Evolutionary conservation across 352 stramenopile genomes (phyloP), one percentile per base, ranked within the genome.

Genomic region (Globisporangium cederbergense): DNA sequence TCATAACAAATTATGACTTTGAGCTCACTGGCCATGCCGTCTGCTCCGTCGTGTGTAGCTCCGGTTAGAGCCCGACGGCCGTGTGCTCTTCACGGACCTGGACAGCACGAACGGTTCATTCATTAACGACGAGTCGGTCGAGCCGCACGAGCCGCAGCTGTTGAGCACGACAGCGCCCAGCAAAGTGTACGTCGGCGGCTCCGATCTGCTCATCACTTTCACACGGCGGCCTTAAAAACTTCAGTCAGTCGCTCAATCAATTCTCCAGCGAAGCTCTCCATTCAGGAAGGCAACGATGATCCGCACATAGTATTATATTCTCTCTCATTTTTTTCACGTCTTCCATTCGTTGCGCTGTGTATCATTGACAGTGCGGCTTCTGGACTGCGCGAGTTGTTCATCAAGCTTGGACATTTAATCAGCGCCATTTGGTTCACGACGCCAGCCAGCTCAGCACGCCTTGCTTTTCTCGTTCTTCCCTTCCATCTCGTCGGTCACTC

Each of bases 101-200:
- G 86, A 93, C 53, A 93, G 85, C 67, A 95, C 87, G 3, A 95
- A 95, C 59, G 87, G 87, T 28, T 88, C 83, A 32, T 75, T 67
- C 16, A 77, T 95, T 49, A 87, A 93, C 67, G 77, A 78, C 58
- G 66, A 75, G 16, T 69, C 67, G 0, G 55, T 93, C 45, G 71
- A 75, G 20, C 67, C 83, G 8, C 65, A 89, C 47, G 74, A 89
- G 38, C 76, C 81, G 2, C 74, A 78, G 18, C 68, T 72, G 51
- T 67, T 94, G 2, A 76, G 55, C 34, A 66, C 72, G 20, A 66
- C 57, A 28, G 75, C 86, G 55, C 71, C 79, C 4, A 78, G 76
- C 13, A 78, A 78, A 56, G 60, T 91, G 43, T 74, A 72, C 10
- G 62, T 94, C 11, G 85, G 85, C 42, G 76, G 69, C 32, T 81